Percentiles rank a stretch among this genome's conserved stretches.
These are phyloP conservation scores for Flammula alnicola DNA, from an alignment of 1,284 basidiomycete species.

Conservation along the genomic window DNA sequence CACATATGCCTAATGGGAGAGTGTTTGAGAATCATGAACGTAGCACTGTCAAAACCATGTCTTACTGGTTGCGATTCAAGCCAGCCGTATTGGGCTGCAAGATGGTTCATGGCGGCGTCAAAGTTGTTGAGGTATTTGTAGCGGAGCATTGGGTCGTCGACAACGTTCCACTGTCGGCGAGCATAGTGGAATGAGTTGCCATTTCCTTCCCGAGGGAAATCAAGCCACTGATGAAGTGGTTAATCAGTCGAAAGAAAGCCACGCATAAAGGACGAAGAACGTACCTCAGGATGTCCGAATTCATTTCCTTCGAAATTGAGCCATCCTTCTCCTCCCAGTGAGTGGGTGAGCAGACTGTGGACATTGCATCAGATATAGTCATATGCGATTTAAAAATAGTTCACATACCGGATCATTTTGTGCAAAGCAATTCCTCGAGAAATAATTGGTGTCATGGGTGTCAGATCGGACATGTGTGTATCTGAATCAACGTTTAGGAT, in stretches of 20 bases:
- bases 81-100: slow-evolving; percentile 85
- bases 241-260: slow-evolving; percentile 2
- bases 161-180: slow-evolving; percentile 93
- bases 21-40: slow-evolving; percentile 9
- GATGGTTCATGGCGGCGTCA: slow-evolving; percentile 91
- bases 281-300: slow-evolving; percentile 94
- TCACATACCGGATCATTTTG: slow-evolving; percentile 92
- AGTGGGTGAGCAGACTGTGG: slow-evolving; percentile 82
- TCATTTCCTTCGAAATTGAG: slow-evolving; percentile 99
- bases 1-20: slow-evolving; percentile 72
- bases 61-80: slow-evolving; percentile 79
- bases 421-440: slow-evolving; percentile 91
- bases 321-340: slow-evolving; percentile 95
- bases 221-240: slow-evolving; percentile 78
- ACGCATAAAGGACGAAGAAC: slow-evolving; percentile 5
- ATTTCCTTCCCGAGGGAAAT: slow-evolving; percentile 96
- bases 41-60: slow-evolving; percentile 2
- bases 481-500: slow-evolving; percentile 48
- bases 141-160: slow-evolving; percentile 84
- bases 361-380: background rate
- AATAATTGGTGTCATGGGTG: slow-evolving; percentile 85
- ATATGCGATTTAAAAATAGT: background rate
- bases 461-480: slow-evolving; percentile 93
- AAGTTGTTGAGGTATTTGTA: slow-evolving; percentile 95
- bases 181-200: slow-evolving; percentile 95